Evolutionary conservation across 169 alveolate genomes (phyloP).

Genomic region (Plasmodium gallinaceum): DNA sequence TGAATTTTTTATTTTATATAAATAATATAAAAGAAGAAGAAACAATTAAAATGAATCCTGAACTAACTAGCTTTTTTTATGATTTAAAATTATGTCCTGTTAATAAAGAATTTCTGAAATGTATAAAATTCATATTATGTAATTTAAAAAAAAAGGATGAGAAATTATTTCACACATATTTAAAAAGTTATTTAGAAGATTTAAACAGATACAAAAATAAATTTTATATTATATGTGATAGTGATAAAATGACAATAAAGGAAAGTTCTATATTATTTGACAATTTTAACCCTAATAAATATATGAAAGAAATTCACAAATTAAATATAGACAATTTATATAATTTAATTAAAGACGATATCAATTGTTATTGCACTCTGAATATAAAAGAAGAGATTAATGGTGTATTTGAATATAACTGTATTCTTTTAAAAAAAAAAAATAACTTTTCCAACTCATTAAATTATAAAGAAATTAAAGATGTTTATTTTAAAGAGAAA

Average conservation of each 20-base stretch:
- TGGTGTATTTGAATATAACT: conserved; percentile 60
- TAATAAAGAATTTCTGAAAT: conserved; percentile 45
- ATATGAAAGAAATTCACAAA: background rate
- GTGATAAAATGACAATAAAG: conserved; percentile 2
- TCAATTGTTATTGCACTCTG: conserved; percentile 4
- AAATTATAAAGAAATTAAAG: conserved; percentile 2
- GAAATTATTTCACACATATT: conserved; percentile 12
- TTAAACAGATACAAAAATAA: background rate
- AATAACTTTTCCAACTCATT: background rate
- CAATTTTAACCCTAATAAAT: background rate
- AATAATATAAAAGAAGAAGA: conserved; percentile 64
- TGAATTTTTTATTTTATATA: conserved; percentile 54
- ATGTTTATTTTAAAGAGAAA: background rate
- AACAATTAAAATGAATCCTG: conserved; percentile 28
- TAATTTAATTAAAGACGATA: conserved; percentile 18
- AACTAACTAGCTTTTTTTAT: conserved; percentile 3
- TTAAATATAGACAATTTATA: conserved; percentile 23
- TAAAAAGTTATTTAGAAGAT: conserved; percentile 27
- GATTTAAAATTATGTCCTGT: conserved; percentile 31
- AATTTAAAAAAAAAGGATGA: conserved; percentile 24
- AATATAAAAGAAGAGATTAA: conserved; percentile 21
- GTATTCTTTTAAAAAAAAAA: conserved; percentile 4
- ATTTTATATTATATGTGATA: conserved; percentile 39
- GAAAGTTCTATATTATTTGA: background rate
- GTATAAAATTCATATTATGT: conserved; percentile 41